phyloP scores from a whole-genome alignment of 164 flowering plant species.

The Chloranthus sessilifolius region DNA sequence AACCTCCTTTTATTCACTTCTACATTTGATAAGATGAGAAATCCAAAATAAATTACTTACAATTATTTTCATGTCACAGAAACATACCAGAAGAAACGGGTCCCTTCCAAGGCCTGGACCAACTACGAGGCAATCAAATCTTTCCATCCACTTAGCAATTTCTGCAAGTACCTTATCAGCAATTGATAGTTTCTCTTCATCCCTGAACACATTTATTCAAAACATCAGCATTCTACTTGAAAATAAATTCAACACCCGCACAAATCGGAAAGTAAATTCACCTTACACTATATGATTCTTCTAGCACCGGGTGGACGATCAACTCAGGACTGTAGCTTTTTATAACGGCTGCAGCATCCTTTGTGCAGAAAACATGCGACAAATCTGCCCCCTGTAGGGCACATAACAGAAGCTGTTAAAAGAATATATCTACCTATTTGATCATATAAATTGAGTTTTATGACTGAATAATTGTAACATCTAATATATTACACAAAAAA shows the following conservation, averaged over 20 bases:
- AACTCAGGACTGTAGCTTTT: constrained; percentile 97
- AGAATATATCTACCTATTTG: not conserved
- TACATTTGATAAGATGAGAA: too few species aligned
- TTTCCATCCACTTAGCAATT: constrained; percentile 91
- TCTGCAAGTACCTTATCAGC: constrained; percentile 62
- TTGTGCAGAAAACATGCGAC: constrained; percentile 95
- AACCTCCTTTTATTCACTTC: too few species aligned
- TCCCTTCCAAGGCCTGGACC: constrained; percentile 99
- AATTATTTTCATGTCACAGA: constrained; percentile 3
- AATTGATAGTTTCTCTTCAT: constrained; percentile 46
- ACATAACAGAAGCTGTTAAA: constrained; percentile 5
- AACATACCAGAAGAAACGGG: constrained; percentile 81
- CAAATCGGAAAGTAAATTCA: too few species aligned
- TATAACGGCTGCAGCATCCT: constrained; percentile 91
- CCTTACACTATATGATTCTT: constrained; percentile 89
- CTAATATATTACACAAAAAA: too few species aligned
- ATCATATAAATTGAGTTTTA: not conserved
- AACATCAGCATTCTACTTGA: constrained; percentile 6
- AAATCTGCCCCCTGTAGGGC: constrained; percentile 93
- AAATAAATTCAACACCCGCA: too few species aligned
- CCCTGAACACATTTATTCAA: constrained; percentile 36
- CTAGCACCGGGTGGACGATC: constrained; percentile 91
- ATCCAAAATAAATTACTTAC: not conserved
- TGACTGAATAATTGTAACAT: too few species aligned
- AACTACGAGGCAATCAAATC: constrained; percentile 94